Base-by-base conservation (phyloP, 2,329 filamentous ascomycete genomes). In the Fusarium sp. region DNA sequence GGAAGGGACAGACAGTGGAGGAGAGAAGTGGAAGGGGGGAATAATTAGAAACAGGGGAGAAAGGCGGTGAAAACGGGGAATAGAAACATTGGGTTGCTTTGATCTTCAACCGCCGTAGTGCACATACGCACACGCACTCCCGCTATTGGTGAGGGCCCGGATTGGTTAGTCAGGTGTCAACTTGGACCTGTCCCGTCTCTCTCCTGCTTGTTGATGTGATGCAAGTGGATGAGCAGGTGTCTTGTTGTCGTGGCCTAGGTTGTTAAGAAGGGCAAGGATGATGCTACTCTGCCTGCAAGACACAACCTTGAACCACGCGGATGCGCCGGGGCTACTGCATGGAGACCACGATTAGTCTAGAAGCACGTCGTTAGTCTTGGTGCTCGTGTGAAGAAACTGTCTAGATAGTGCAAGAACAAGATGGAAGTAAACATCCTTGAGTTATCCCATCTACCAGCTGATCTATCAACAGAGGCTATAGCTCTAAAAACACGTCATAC, bases 1-100 rank as follows among this genome's bases (percentile, higher is more conserved):
- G 66, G 70, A 63, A 71, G 68, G 63, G 70, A 51, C 36, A 70
- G 60, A 69, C 33, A 57, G 66, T 75, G 74, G 73, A 66, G 68
- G 70, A 72, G 62, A 66, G 62, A 60, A 61, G 66, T 55, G 67
- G 51, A 63, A 67, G 58, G 64, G 58, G 64, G 65, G 62, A 59
- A 59, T 31, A 48, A 48, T 28, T 28, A 26, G 36, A 47, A 35
- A 54, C 51, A 70, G 70, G 66, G 62, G 59, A 66, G 75, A 77
- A 78, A 78, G 75, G 76, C 76, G 76, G 76, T 78, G 76, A 78
- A 77, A 78, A 73, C 69, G 59, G 71, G 62, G 63, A 70, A 61
- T 68, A 66, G 67, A 69, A 59, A 55, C 41, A 38, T 42, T 45
- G 22, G 49, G 63, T 44, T 66, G 63, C 47, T 63, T 49, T 49